Conservation (phyloP, 441 rosid genomes). For the Arabidopsis hybrid region DNA sequence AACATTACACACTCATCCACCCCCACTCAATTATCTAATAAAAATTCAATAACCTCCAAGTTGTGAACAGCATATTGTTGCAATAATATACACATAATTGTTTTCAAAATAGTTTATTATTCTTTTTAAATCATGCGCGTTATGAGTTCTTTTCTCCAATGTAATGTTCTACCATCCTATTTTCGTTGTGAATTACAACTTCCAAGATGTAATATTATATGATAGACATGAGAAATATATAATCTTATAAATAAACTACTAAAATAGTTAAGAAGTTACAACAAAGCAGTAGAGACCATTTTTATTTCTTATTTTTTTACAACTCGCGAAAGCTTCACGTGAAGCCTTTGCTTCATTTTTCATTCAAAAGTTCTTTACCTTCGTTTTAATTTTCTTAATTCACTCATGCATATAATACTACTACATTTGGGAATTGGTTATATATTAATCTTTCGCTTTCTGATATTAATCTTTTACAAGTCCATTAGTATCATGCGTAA, state of each 20-base stretch:
- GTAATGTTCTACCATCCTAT: slow-evolving; percentile 1
- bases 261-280: not conserved
- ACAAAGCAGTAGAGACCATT: not conserved
- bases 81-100: not conserved
- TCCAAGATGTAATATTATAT: slow-evolving; percentile 16
- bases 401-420: not conserved
- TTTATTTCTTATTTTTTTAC: not conserved
- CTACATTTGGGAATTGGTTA: not conserved
- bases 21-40: slow-evolving; percentile 19
- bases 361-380: slow-evolving; percentile 5
- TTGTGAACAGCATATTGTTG: slow-evolving; percentile 30
- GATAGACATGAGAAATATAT: not conserved
- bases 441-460: no score
- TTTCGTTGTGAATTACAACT: slow-evolving; percentile 22
- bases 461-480: no score
- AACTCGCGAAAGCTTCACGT: slow-evolving; percentile 27
- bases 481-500: no score
- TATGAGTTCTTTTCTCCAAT: slow-evolving; percentile 2
- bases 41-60: slow-evolving; percentile 17
- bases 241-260: slow-evolving; percentile 5
- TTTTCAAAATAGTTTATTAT: slow-evolving; percentile 14
- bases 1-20: slow-evolving; percentile 42
- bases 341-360: slow-evolving; percentile 18
- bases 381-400: not conserved
- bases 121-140: not conserved